A percentile compares a stretch with the other conserved stretches of the same genome.
These are phyloP conservation scores for Podospora fimiseda DNA, from an alignment of 495 filamentous ascomycete genomes.

Conservation along the genomic window DNA sequence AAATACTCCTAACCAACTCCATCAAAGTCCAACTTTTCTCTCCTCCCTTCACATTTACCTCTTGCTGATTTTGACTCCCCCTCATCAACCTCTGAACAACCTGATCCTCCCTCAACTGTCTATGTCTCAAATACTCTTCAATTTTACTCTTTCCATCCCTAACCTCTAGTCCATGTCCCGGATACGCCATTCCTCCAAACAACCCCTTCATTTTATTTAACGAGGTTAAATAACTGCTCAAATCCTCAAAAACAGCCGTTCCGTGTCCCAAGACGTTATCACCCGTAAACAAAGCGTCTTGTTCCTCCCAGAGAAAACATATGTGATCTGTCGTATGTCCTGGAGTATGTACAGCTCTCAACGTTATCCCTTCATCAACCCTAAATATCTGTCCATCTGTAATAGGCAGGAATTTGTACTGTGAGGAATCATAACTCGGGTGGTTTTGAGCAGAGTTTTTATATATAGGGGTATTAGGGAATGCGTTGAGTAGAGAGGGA, in stretches of 20 bases:
- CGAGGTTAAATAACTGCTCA: conserved; percentile 64
- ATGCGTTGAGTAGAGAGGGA: conserved; percentile 54
- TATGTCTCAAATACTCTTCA: conserved; percentile 74
- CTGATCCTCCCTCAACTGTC: conserved; percentile 73
- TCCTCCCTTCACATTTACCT: conserved; percentile 43
- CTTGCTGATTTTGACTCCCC: conserved; percentile 30
- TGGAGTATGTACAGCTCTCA: conserved; percentile 70
- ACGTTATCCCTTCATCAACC: conserved; percentile 68
- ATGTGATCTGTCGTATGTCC: conserved; percentile 88
- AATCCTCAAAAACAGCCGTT: conserved; percentile 85
- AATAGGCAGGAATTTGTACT: conserved; percentile 47
- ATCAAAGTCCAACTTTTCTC: conserved; percentile 65
- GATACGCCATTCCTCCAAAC: conserved; percentile 57
- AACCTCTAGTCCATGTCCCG: conserved; percentile 77
- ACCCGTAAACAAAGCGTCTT: conserved; percentile 85
- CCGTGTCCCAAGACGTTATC: conserved; percentile 95
- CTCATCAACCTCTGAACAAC: conserved; percentile 65
- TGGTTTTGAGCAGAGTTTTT: conserved; percentile 43
- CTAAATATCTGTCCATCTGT: conserved; percentile 64
- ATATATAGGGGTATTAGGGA: conserved; percentile 50
- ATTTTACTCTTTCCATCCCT: conserved; percentile 59
- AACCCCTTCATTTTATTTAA: conserved; percentile 62
- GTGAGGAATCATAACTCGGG: conserved; percentile 5
- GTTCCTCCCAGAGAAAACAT: conserved; percentile 63
- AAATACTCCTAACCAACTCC: conserved; percentile 81